phyloP scores from a whole-genome alignment of 352 stramenopile species.

The Globisporangium lucens region DNA sequence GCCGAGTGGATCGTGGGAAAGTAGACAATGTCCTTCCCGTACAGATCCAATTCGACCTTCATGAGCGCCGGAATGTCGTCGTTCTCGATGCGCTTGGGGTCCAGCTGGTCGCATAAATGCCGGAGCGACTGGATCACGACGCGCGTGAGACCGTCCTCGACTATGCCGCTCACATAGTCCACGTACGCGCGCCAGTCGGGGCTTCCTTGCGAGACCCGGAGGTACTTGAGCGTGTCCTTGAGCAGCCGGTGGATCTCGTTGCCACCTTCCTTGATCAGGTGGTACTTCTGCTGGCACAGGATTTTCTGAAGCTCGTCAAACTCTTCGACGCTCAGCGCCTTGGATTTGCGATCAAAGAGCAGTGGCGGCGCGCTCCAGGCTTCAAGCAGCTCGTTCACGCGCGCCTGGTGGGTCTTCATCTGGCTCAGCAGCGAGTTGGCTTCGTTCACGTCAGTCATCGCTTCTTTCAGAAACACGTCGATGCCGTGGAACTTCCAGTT shows the following conservation, averaged over 20 bases:
- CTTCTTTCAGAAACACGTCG: constrained; percentile 89
- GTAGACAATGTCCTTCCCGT: constrained; percentile 82
- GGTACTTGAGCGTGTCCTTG: constrained; percentile 87
- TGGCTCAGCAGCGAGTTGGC: constrained; percentile 81
- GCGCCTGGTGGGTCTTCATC: constrained; percentile 85
- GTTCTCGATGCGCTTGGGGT: constrained; percentile 75
- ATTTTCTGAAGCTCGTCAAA: constrained; percentile 84
- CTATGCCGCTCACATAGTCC: constrained; percentile 90
- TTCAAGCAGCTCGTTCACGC: constrained; percentile 74
- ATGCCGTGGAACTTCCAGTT: constrained; percentile 95
- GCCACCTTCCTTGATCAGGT: constrained; percentile 85
- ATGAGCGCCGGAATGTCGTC: constrained; percentile 85
- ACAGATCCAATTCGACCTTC: constrained; percentile 90
- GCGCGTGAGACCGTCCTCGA: constrained; percentile 78
- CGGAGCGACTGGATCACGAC: constrained; percentile 72
- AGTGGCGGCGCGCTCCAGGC: constrained; percentile 68
- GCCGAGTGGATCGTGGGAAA: constrained; percentile 61
- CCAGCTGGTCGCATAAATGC: constrained; percentile 77
- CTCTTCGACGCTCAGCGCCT: constrained; percentile 73
- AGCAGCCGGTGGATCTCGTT: constrained; percentile 87
- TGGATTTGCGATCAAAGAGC: constrained; percentile 87
- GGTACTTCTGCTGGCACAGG: constrained; percentile 78
- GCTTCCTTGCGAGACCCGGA: constrained; percentile 88
- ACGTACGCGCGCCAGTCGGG: constrained; percentile 92
- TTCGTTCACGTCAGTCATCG: constrained; percentile 87